A percentile compares a stretch with the other conserved stretches of the same genome.
These are phyloP conservation scores for Nakazawaea populi DNA, from an alignment of 805 yeast genomes.

Conservation along the genomic window DNA sequence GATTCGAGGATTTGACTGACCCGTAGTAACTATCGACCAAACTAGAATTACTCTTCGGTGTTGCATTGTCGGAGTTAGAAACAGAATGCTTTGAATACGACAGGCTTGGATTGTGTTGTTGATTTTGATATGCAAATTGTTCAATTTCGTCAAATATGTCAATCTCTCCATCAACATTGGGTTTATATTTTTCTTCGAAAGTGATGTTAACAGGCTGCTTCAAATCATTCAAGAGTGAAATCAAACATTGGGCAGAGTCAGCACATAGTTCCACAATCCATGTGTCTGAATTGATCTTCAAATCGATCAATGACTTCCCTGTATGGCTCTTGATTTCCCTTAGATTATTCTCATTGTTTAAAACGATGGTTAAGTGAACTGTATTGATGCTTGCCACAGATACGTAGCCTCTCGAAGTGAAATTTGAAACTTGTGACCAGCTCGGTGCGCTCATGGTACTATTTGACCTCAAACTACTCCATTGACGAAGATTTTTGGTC, in stretches of 20 bases:
- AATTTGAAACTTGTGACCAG: slow-evolving; percentile 37
- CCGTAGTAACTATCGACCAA: slow-evolving; percentile 11
- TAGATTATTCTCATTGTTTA: slow-evolving; percentile 11
- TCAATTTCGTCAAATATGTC: slow-evolving; percentile 38
- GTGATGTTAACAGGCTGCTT: slow-evolving; percentile 60
- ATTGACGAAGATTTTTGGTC: slow-evolving; percentile 16
- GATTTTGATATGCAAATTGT: slow-evolving; percentile 21
- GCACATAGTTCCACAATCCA: slow-evolving; percentile 62
- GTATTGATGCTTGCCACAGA: slow-evolving; percentile 42
- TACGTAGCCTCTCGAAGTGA: slow-evolving; percentile 44
- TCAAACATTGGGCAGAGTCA: slow-evolving; percentile 71
- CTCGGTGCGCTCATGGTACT: slow-evolving; percentile 15
- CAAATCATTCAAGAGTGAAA: slow-evolving; percentile 64
- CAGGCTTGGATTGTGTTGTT: background rate
- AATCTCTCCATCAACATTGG: slow-evolving; percentile 25
- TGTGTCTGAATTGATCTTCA: slow-evolving; percentile 44
- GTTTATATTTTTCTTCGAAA: slow-evolving; percentile 54
- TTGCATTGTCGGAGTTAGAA: background rate
- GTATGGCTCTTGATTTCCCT: slow-evolving; percentile 11
- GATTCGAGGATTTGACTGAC: background rate
- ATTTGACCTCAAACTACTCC: slow-evolving; percentile 15
- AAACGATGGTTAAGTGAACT: slow-evolving; percentile 27
- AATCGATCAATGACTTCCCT: slow-evolving; percentile 29
- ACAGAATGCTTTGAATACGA: slow-evolving; percentile 13
- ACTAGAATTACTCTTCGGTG: slow-evolving; percentile 5